Evolutionary conservation across 306 rosid species (phyloP), one percentile per base, ranked within the genome.

Genomic region (Lagenaria siceraria): DNA sequence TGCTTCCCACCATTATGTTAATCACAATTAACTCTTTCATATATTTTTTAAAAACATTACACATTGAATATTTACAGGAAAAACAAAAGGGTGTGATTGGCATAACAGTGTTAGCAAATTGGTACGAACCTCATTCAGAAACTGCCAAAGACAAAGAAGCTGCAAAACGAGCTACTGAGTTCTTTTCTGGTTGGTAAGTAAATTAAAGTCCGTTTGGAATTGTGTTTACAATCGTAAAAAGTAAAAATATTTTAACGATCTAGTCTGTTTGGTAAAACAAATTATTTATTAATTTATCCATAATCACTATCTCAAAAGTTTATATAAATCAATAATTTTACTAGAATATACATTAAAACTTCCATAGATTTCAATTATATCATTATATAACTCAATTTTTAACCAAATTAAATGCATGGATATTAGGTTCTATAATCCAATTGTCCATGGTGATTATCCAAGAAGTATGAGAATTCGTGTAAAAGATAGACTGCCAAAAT

Each of bases 31-130:
- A n/a, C 7, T 54, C 5, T 9, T 21, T 21, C 27, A 21, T 8
- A 55, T 58, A 4, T 58, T 58, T 11, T 24, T 0, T n/a, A n/a
- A n/a, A 59, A 4, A 0, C 0, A 10, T 24, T 59, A 31, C 3
- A 4, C 14, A 4, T 59, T 24, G 36, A 4, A 33, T n/a, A n/a
- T 29, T 62, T 62, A 19, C 22, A 90, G 96, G 71, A 14, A n/a
- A 43, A 74, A 10, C 90, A 90, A 58, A 86, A 84, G 7, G 95
- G 92, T 42, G 11, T 75, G 31, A 90, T 89, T 19, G 93, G 92
- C 17, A 87, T 87, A 42, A 42, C 87, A 10, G 82, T 87, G 54
- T 76, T 76, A 12, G 78, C 77, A 4, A 40, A 78, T 19, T 89
- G 96, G 93, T 74, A 82, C 15, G 27, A 85, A 40, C 93, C 93